Percentiles rank a stretch among this genome's conserved stretches.
Conservation (phyloP, 805 yeast species). For the Kuraishia borneana region DNA sequence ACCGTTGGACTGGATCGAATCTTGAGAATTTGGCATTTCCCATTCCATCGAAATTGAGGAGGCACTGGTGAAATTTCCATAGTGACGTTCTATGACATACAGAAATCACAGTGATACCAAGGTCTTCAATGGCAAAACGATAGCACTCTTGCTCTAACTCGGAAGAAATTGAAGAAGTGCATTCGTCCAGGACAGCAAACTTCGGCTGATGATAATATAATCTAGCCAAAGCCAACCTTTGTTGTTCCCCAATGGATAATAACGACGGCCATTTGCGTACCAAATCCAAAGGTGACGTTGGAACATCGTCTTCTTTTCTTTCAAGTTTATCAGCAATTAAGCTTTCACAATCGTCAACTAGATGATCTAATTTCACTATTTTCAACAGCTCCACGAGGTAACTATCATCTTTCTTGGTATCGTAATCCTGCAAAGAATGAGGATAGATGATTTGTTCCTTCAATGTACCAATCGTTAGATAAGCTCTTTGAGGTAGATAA, state of each 20-base stretch:
- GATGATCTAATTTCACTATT: slow-evolving; percentile 48
- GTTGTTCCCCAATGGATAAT: slow-evolving; percentile 85
- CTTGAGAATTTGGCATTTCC: slow-evolving; percentile 36
- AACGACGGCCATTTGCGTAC: slow-evolving; percentile 83
- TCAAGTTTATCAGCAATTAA: slow-evolving; percentile 4
- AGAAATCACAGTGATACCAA: slow-evolving; percentile 74
- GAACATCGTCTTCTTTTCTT: slow-evolving; percentile 8
- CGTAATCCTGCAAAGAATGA: slow-evolving; percentile 49
- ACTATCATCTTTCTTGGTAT: slow-evolving; percentile 29
- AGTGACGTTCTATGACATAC: slow-evolving; percentile 89
- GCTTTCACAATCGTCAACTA: slow-evolving; percentile 29
- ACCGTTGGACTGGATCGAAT: slow-evolving; percentile 64
- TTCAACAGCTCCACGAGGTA: slow-evolving; percentile 42
- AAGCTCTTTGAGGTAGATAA: slow-evolving; percentile 89
- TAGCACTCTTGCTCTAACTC: slow-evolving; percentile 88
- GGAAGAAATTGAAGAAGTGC: slow-evolving; percentile 89
- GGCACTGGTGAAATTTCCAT: slow-evolving; percentile 83
- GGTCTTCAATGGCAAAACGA: slow-evolving; percentile 55
- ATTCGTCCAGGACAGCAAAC: slow-evolving; percentile 92
- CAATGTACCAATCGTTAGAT: slow-evolving; percentile 68
- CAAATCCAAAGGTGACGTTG: slow-evolving; percentile 45
- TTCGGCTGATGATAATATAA: slow-evolving; percentile 84
- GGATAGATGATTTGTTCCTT: slow-evolving; percentile 90
- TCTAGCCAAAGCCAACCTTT: slow-evolving; percentile 86
- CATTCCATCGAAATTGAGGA: slow-evolving; percentile 78